phyloP scores from a whole-genome alignment of 441 rosid species.

The Jatropha podagrica region DNA sequence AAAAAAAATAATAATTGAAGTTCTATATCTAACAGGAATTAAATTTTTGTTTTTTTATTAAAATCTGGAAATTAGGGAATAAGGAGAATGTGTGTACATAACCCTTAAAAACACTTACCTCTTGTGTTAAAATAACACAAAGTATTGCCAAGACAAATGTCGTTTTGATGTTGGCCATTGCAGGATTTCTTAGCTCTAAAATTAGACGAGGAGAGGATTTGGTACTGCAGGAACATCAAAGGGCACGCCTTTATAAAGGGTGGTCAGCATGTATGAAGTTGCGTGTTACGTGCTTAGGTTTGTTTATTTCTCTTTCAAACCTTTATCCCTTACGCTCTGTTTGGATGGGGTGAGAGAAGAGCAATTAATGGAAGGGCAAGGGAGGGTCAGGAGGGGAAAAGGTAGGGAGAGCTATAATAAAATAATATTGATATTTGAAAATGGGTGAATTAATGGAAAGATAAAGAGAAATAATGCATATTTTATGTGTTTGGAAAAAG shows the following conservation, averaged over 20 bases:
- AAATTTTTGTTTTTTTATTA: too few relatives aligned
- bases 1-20: neutral
- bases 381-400: too few relatives aligned
- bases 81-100: too few relatives aligned
- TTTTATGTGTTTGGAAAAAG: too few relatives aligned
- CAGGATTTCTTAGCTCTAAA: neutral
- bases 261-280: neutral
- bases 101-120: constrained; percentile 6
- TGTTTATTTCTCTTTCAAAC: neutral
- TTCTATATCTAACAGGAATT: neutral
- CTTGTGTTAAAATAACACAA: constrained; percentile 23
- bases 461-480: too few relatives aligned
- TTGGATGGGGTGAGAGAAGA: too few relatives aligned
- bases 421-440: too few relatives aligned
- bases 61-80: too few relatives aligned
- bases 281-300: neutral
- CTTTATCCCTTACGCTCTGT: neutral
- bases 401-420: too few relatives aligned
- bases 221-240: neutral
- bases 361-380: too few relatives aligned
- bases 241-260: neutral
- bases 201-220: neutral
- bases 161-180: constrained; percentile 21
- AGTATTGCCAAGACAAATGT: constrained; percentile 21
- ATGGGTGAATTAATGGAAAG: too few relatives aligned